Base-by-base conservation (phyloP, 2,329 filamentous ascomycete genomes). In the Stagonosporopsis chrysanthemi region DNA sequence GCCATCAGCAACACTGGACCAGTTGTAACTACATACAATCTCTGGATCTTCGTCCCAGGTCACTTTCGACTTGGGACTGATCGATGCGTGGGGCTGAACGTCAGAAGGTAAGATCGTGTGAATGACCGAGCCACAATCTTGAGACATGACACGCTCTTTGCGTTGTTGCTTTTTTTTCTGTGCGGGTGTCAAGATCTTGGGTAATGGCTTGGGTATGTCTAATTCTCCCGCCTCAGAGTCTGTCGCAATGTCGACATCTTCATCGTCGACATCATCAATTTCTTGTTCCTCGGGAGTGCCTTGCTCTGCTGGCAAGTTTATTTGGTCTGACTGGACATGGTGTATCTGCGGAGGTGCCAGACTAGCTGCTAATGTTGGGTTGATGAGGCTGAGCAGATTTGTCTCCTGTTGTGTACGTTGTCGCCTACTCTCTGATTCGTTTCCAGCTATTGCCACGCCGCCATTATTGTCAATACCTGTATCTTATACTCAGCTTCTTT, bases 11-110 rank as follows among this genome's bases (percentile, higher is more conserved):
- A 58, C 53, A n/a, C 60, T 58, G 29, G 63, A 58, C 71, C 69
- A 73, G 45, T 72, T 73, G 62, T 72, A 73, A 19, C 52, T 64
- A 33, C 69, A 72, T 4, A 73, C 35, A 4, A 72, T 36, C n/a
- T 73, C 67, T 6, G 66, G 64, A 2, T 69, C 66, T 31, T 54
- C 24, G 6, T 70, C 61, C 68, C 69, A 73, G n/a, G 54, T 58
- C 8, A 72, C 62, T 4, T 52, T 46, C 28, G 49, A 38, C 8
- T 50, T 12, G 8, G 59, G 46, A n/a, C 14, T 11, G 9, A 22
- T 46, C 28, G 51, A 36, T 11, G 44, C 14, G 6, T 62, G 46
- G 12, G 67, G 64, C 8, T 17, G 38, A 24, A 70, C 50, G 1
- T 61, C 23, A n/a, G 52, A 52, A 9, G 47, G 26, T 22, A 55